phyloP scores from a whole-genome alignment of 306 rosid genomes.

The Pyrus communis region DNA sequence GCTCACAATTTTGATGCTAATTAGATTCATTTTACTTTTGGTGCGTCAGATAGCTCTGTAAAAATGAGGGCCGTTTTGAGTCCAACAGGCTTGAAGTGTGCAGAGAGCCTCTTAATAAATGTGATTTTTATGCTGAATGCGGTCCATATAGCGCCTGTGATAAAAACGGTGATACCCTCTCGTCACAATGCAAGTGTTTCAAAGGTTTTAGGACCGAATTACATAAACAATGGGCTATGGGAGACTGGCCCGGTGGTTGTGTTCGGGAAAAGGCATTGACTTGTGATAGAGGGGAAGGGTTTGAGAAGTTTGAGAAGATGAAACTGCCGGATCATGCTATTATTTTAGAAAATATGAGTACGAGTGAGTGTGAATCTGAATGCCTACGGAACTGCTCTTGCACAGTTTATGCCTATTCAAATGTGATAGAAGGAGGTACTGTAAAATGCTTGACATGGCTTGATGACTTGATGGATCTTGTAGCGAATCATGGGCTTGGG shows the following conservation, averaged over 20 bases:
- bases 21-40: not conserved
- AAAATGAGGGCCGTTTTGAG: not conserved
- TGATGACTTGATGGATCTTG: not conserved
- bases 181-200: not conserved
- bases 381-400: slow-evolving; percentile 51
- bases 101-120: not conserved
- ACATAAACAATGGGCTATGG: not conserved
- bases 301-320: not conserved
- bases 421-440: not conserved
- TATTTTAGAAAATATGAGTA: not conserved
- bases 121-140: not conserved
- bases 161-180: not conserved
- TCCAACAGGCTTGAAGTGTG: not conserved
- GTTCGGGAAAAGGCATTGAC: slow-evolving; percentile 21
- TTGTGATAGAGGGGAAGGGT: slow-evolving; percentile 3
- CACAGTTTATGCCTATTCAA: slow-evolving; percentile 42
- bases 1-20: not conserved
- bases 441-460: not conserved
- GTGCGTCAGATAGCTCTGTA: not conserved
- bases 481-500: not conserved
- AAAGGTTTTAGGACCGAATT: not conserved
- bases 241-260: slow-evolving; percentile 29
- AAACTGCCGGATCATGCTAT: not conserved
- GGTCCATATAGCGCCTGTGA: not conserved
- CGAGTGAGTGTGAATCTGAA: slow-evolving; percentile 26